phyloP scores from a whole-genome alignment of 2,329 filamentous ascomycete species.

The Monosporascus sp. region DNA sequence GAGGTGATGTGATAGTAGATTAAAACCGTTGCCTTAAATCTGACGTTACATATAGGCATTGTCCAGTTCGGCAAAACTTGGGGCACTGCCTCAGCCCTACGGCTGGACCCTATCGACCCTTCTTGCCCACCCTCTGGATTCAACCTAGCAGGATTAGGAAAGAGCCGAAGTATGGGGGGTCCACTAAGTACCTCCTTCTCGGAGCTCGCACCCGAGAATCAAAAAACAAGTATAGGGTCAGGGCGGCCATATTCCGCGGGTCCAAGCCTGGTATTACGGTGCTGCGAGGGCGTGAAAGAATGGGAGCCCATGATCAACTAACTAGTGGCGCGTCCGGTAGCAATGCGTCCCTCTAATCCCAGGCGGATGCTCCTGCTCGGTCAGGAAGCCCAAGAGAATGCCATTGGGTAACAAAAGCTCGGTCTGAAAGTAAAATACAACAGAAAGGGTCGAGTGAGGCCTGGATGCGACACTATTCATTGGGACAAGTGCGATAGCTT shows the following conservation, averaged over 20 bases:
- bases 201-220: neutral
- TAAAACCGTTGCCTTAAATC: conserved; percentile 2
- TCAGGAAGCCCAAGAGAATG: neutral
- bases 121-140: neutral
- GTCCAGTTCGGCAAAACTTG: conserved; percentile 10
- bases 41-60: conserved; percentile 9
- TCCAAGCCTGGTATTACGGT: too few relatives aligned
- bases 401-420: neutral
- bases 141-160: neutral
- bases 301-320: too few relatives aligned
- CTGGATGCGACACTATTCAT: neutral
- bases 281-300: too few relatives aligned
- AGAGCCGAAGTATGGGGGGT: neutral
- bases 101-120: conserved; percentile 13
- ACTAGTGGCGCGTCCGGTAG: too few relatives aligned
- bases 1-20: neutral
- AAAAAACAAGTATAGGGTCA: neutral
- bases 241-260: neutral
- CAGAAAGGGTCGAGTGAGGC: neutral
- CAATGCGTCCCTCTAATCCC: too few relatives aligned
- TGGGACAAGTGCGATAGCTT: neutral
- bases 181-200: neutral
- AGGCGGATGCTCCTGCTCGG: too few relatives aligned
- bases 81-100: conserved; percentile 17
- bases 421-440: neutral